A percentile compares a stretch with the other conserved stretches of the same genome.
Conservation (phyloP, 805 yeast species). For the Zygotorulaspora sp. region DNA sequence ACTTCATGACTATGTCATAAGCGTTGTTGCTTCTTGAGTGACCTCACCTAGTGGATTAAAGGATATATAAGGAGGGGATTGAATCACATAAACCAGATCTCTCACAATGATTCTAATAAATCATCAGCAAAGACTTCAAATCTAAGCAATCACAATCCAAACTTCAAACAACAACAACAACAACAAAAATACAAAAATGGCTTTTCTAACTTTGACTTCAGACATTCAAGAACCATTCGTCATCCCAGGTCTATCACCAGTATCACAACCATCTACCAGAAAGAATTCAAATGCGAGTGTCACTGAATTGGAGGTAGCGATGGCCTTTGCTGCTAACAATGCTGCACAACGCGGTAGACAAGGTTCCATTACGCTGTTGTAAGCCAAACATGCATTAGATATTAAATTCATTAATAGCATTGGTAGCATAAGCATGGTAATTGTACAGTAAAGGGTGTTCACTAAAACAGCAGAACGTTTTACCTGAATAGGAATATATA, state of each 20-base stretch:
- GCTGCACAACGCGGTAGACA: conserved; percentile 13
- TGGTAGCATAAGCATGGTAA: neutral
- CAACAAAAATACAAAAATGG: conserved; percentile 17
- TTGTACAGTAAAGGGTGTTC: conserved; percentile 2
- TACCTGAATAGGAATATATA: neutral
- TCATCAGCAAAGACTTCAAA: neutral
- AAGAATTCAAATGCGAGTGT: conserved; percentile 26
- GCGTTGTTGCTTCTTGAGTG: no score
- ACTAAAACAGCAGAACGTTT: neutral
- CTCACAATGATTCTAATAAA: neutral
- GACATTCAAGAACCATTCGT: conserved; percentile 59
- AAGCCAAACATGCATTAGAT: neutral
- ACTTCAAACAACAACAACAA: conserved; percentile 7
- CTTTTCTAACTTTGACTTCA: conserved; percentile 52
- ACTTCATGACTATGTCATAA: conserved; percentile 1
- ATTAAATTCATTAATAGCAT: no score
- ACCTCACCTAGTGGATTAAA: no score
- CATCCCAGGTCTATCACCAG: conserved; percentile 60
- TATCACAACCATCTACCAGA: conserved; percentile 37
- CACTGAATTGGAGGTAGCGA: conserved; percentile 1
- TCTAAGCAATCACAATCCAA: no score
- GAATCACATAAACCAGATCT: neutral
- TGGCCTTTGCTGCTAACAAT: conserved; percentile 4
- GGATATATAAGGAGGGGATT: conserved; percentile 1
- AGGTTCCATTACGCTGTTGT: conserved; percentile 16